Base-by-base conservation (phyloP, 768 basidiomycete genomes). In the Psilocybe azurescens region DNA sequence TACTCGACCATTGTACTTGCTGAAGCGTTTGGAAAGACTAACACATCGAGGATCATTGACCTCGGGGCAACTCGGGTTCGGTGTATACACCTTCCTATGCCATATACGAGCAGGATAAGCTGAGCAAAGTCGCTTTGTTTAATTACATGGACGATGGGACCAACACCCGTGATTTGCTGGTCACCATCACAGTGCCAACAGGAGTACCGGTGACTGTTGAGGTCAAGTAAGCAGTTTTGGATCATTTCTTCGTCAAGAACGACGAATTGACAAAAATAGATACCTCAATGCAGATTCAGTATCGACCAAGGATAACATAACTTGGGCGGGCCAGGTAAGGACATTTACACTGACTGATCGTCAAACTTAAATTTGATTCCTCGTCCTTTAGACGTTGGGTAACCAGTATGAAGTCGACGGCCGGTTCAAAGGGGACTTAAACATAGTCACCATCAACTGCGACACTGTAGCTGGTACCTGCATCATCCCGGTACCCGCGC, bases 301-400 rank as follows among this genome's bases (percentile, higher is more conserved):
- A 2, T 76, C 84, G 1, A 82, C 85, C 61, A 88, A 85, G 69
- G 80, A 77, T 56, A 87, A 90, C 68, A 85, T 93, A 59, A 88
- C 86, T 0, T 94, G 92, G 91, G 92, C 89, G 3, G 86, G 86
- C 4, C 93, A 91, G 77, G 89, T 89, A 50, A 44, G 48, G 24
- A 18, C 14, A 39, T 38, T 78, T 18, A 4, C 10, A 5, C 33
- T n/a, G 10, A 63, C 8, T 10, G 56, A 52, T 11, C 39, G 46
- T 24, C 28, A 38, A 18, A n/a, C 28, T 9, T 7, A 8, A 11
- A n/a, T 8, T 29, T 33, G 14, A 24, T 53, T 38, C n/a, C 58
- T 18, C 11, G 54, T 38, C 24, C 28, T 20, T 10, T 10, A 89
- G 84, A 90, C 89, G 0, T 84, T 87, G 49, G 89, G 88, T 7